Evolutionary conservation across 345 rosid species (phyloP), one percentile per base, ranked within the genome.

Genomic region (Trapa incisa): DNA sequence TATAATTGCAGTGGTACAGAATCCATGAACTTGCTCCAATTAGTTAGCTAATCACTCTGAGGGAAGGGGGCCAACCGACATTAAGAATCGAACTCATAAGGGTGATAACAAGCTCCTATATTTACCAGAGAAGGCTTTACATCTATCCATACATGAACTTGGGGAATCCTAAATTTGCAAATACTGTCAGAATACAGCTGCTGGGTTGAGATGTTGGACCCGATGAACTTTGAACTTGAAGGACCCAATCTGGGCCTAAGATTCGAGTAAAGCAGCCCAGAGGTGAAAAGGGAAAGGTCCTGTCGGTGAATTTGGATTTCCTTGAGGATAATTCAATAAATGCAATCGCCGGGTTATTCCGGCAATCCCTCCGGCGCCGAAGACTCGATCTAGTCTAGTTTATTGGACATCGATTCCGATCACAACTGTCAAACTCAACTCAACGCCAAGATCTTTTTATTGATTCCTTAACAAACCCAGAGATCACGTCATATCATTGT

Each of bases 1-100:
- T 65, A 47, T 43, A 37, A 68, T 65, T 71, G 68, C 73, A 52
- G 43, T 41, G 1, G 4, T 41, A 8, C 7, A 41, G 67, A 62
- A 47, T 61, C n/a, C n/a, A 50, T 50, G 54, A 50, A 14, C 4
- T 8, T 6, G 10, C 1, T 54, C 35, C 60, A 54, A 54, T 54
- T 22, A 22, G 29, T 22, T 22, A 22, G 29, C 29, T 22, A 22
- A 22, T 22, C 29, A 22, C 29, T 54, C 35, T 35, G 13, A 7
- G 48, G 1, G 48, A 45, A 13, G 48, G 48, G 48, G 2, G 11
- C 43, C 43, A 8, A 41, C 43, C 43, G 43, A 8, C 43, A 41
- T 41, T 41, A 22, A 22, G 29, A 22, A 22, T 22, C 29, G 29
- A 22, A 22, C 29, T 22, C 29, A 22, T 22, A 22, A 22, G 29